These are phyloP conservation scores for Globisporangium canariense DNA, from an alignment of 352 stramenopile species.

Conservation along the genomic window DNA sequence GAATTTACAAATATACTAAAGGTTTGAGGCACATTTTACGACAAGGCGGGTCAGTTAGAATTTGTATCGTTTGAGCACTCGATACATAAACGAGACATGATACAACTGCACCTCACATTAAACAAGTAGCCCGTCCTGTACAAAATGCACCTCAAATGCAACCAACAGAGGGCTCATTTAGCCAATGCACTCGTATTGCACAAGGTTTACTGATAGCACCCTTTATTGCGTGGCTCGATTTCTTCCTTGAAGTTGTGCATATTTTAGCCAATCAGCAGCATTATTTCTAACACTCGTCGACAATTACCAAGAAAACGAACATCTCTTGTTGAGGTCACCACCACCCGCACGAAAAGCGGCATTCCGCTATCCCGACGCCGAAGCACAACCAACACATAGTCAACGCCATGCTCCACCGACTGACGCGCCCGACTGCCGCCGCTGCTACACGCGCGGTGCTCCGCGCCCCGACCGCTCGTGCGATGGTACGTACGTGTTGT, in stretches of 20 bases:
- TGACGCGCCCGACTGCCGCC: slow-evolving; percentile 25
- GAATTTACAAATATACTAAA: no score
- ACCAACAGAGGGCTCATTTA: no score
- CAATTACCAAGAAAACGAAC: not conserved
- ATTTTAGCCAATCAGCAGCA: slow-evolving; percentile 15
- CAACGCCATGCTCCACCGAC: slow-evolving; percentile 13
- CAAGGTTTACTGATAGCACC: not conserved
- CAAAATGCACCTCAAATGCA: no score
- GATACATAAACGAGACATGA: no score
- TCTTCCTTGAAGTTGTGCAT: slow-evolving; percentile 6
- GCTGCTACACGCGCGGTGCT: slow-evolving; percentile 13
- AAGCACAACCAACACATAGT: not conserved
- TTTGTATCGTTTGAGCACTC: no score
- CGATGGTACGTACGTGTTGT: slow-evolving; percentile 3
- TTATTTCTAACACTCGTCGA: not conserved
- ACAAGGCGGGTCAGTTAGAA: no score
- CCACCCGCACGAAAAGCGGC: not conserved
- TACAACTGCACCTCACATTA: no score
- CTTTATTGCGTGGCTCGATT: not conserved
- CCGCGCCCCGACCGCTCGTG: not conserved
- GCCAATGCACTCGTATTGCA: no score
- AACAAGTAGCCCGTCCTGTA: no score
- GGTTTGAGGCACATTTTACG: no score
- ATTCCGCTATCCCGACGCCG: slow-evolving; percentile 6
- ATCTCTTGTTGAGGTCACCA: not conserved